phyloP scores from a whole-genome alignment of 306 rosid genomes.

The Corylus heterophylla region DNA sequence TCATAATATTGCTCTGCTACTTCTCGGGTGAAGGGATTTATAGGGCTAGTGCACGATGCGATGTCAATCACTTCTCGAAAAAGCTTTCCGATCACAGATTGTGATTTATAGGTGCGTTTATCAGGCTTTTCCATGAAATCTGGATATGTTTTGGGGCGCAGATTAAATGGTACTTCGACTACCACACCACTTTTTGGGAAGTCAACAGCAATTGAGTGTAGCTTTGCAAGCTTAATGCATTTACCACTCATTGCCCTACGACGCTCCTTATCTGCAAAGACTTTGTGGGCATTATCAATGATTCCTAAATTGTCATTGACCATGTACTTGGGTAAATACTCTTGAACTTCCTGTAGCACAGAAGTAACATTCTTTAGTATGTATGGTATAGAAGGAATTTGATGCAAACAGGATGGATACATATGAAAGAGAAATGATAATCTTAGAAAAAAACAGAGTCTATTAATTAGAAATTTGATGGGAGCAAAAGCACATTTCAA shows the following conservation, averaged over 20 bases:
- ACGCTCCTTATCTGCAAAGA: constrained; percentile 29
- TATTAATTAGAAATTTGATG: too few relatives aligned
- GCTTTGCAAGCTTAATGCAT: constrained; percentile 34
- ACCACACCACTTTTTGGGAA: constrained; percentile 36
- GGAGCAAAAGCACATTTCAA: too few relatives aligned
- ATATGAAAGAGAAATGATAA: constrained; percentile 13
- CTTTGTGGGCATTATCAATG: background rate
- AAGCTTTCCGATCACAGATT: constrained; percentile 41
- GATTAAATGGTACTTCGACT: constrained; percentile 19
- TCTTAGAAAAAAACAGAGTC: too few relatives aligned
- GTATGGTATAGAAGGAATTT: background rate
- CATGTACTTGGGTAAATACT: background rate
- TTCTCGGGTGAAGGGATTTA: constrained; percentile 42
- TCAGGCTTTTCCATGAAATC: constrained; percentile 50
- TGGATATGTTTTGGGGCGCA: constrained; percentile 20
- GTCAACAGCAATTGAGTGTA: constrained; percentile 44
- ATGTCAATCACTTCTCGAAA: constrained; percentile 48
- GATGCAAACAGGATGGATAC: constrained; percentile 31
- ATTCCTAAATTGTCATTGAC: background rate
- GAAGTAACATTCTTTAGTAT: constrained; percentile 40
- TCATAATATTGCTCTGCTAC: constrained; percentile 57
- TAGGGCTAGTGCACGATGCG: constrained; percentile 25
- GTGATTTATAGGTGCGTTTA: constrained; percentile 26
- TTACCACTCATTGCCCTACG: background rate
- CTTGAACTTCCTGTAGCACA: constrained; percentile 34